phyloP scores from a whole-genome alignment of 23 red algal species.

The Gracilaria gracilis region DNA sequence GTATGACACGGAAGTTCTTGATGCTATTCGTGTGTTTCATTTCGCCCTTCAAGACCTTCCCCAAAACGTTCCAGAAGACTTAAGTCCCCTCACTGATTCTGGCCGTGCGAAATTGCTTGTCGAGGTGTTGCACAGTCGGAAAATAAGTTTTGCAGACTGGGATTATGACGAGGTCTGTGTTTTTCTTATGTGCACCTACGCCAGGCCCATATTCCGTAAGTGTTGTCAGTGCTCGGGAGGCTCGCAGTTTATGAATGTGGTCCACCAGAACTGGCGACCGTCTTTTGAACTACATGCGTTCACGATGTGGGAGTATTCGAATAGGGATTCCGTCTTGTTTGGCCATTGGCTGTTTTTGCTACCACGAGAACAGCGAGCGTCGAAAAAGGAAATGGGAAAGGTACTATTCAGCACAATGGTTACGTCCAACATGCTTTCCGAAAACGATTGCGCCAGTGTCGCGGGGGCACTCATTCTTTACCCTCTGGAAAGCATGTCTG shows the following conservation, averaged over 20 bases:
- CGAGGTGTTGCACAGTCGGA: neutral
- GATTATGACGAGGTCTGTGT: constrained; percentile 16
- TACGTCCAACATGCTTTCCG: neutral
- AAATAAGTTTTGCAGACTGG: neutral
- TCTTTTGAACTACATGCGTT: constrained; percentile 28
- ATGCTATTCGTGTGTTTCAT: constrained; percentile 10
- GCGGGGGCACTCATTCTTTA: constrained; percentile 7
- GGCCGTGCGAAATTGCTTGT: neutral
- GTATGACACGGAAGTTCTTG: neutral
- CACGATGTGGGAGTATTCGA: constrained; percentile 28
- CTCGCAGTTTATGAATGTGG: constrained; percentile 18
- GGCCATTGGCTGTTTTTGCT: constrained; percentile 36
- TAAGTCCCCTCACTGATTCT: neutral
- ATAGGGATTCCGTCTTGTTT: constrained; percentile 27
- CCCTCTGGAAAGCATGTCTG: constrained; percentile 42
- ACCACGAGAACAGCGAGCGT: neutral
- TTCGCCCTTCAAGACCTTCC: neutral
- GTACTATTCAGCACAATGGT: constrained; percentile 37
- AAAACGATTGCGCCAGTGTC: constrained; percentile 20
- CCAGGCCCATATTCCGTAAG: neutral
- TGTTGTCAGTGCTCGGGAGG: neutral
- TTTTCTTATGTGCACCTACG: constrained; percentile 1
- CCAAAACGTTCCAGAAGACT: neutral
- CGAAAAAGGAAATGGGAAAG: constrained; percentile 20
- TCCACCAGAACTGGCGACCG: constrained; percentile 33